Evolutionary conservation across 768 basidiomycete species (phyloP), one percentile per base, ranked within the genome.

Genomic region (Cantharellus anzutake): DNA sequence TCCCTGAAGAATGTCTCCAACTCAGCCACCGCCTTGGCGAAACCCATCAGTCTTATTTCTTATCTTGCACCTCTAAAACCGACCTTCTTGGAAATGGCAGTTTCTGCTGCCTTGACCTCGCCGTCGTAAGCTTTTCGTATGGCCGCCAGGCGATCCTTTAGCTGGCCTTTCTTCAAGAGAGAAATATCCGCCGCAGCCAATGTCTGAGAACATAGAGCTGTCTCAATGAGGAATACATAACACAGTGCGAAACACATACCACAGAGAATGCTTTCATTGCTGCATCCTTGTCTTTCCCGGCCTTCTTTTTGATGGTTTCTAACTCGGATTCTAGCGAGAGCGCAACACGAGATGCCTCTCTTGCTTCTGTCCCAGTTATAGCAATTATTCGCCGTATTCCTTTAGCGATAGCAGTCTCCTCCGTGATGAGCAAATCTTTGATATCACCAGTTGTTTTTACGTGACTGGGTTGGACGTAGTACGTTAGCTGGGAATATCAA

Each of bases 361-460:
- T 78, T 0, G 96, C 96, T 69, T 98, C 92, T 63, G 90, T 80
- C 16, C 94, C 94, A 0, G 96, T 98, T 57, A 99, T 83, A 42
- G 91, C 96, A 56, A 86, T 83, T 60, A 99, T 83, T 42, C 96
- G 81, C 56, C 96, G 84, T 63, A 97, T 94, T 44, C 96, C 96
- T 74, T 98, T 98, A 4, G 96, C 96, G 66, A 98, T 98, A 41
- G 93, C 93, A 3, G 87, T 87, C 70, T 98, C 96, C 67, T 98
- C 96, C 3, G 80, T 84, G 62, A 99, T 86, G 38, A 93, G 83
- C 69, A 99, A 86, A 68, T 90, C 85, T 71, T 94, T 93, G 77
- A 99, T 98, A 66, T 93, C 90, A 16, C 93, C 90, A 0, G 96
- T 99, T 72, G 83, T 87, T n/a, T 81, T 79, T 59, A 99, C 96